phyloP scores from a whole-genome alignment of 495 filamentous ascomycete species.

The Penicillium steckii region DNA sequence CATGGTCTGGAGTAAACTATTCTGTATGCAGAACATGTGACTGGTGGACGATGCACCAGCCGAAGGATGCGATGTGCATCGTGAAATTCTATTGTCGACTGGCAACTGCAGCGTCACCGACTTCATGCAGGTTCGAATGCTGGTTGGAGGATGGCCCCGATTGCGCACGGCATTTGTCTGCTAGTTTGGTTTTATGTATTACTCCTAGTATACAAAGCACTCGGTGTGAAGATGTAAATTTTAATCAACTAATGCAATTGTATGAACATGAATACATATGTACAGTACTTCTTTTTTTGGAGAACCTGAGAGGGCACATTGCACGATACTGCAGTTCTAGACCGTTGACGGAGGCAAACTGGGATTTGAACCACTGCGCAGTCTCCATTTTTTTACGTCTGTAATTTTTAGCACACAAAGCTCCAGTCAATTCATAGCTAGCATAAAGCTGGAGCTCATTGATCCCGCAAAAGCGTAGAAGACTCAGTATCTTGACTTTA shows the following conservation, averaged over 20 bases:
- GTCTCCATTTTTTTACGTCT: neutral
- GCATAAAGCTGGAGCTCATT: neutral
- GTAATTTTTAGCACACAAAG: neutral
- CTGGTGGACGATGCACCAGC: constrained; percentile 6
- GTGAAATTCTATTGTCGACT: constrained; percentile 14
- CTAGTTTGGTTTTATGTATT: neutral
- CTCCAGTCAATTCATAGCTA: neutral
- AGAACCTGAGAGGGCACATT: neutral
- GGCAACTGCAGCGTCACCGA: constrained; percentile 27
- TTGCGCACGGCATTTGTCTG: constrained; percentile 2
- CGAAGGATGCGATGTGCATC: constrained; percentile 3
- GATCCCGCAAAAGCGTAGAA: too few species aligned
- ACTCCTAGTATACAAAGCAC: too few species aligned
- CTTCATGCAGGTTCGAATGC: constrained; percentile 3
- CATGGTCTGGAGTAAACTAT: neutral
- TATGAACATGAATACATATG: too few species aligned
- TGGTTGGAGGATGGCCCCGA: neutral
- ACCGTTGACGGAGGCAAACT: constrained; percentile 4
- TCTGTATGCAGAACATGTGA: constrained; percentile 11
- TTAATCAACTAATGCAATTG: too few species aligned
- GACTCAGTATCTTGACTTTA: too few species aligned
- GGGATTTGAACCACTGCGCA: too few species aligned
- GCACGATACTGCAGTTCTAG: constrained; percentile 3
- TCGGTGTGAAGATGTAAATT: too few species aligned
- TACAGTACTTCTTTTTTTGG: neutral